These are phyloP conservation scores for Penicillium waksmanii DNA, from an alignment of 495 filamentous ascomycete genomes.

Conservation along the genomic window DNA sequence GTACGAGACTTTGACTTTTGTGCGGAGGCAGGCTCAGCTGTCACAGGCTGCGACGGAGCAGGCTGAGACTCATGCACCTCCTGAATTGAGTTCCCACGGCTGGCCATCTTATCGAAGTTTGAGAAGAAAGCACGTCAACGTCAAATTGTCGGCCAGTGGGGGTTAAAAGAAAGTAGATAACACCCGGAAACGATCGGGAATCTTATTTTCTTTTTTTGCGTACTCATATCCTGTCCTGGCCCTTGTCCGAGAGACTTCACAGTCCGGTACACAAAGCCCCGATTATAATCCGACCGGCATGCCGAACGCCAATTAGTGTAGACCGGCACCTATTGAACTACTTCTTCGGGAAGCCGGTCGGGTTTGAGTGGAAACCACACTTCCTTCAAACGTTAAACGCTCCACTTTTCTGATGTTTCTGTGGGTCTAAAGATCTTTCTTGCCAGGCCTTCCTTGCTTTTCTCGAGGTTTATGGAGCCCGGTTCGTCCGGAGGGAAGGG, in stretches of 20 bases:
- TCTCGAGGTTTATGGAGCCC: conserved; percentile 2
- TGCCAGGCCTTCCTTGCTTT: conserved; percentile 5
- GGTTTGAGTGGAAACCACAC: conserved; percentile 1
- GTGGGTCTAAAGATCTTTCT: conserved; percentile 1
- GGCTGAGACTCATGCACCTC: conserved; percentile 5
- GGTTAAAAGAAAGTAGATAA: conserved; percentile 5
- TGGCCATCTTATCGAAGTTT: conserved; percentile 13
- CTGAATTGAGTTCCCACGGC: conserved; percentile 14
- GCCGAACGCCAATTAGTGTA: conserved; percentile 15
- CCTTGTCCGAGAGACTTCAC: background rate
- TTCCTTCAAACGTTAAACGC: background rate
- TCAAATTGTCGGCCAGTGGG: background rate
- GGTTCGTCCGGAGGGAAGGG: background rate
- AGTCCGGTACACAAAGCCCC: conserved; percentile 5
- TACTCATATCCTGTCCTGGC: background rate
- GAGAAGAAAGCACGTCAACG: background rate
- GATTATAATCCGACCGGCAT: conserved; percentile 13
- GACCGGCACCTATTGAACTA: conserved; percentile 1
- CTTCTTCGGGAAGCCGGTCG: conserved; percentile 17
- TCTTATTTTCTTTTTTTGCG: background rate
- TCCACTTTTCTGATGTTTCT: background rate
- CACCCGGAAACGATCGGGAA: background rate
- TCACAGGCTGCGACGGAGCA: background rate
- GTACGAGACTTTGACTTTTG: background rate
- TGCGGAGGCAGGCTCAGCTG: conserved; percentile 1